Percentiles rank a stretch among this genome's conserved stretches.
phyloP scores from a whole-genome alignment of 495 filamentous ascomycete species.

The Collariella sp. region DNA sequence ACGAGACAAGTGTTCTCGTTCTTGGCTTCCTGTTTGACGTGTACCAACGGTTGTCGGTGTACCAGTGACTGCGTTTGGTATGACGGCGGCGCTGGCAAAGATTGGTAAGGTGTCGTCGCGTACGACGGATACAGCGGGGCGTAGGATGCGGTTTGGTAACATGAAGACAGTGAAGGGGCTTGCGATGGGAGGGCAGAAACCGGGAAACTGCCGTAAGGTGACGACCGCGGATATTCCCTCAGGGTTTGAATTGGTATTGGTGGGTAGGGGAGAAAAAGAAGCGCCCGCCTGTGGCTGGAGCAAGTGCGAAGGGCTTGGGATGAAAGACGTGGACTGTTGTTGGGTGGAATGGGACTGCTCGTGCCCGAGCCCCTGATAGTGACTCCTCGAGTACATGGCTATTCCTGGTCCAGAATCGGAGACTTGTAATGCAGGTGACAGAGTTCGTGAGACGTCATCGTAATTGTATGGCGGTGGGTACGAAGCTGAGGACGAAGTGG shows the following conservation, averaged over 20 bases:
- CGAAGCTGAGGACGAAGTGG: constrained; percentile 17
- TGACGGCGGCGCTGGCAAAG: neutral
- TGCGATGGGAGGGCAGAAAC: constrained; percentile 5
- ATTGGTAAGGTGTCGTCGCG: constrained; percentile 2
- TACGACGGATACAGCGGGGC: constrained; percentile 8
- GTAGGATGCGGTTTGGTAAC: constrained; percentile 9
- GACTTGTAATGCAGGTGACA: constrained; percentile 16
- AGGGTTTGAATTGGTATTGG: constrained; percentile 1
- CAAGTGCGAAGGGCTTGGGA: constrained; percentile 15
- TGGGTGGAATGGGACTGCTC: constrained; percentile 1
- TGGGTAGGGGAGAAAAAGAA: constrained; percentile 12
- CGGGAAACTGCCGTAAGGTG: constrained; percentile 11
- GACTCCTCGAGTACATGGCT: constrained; percentile 2
- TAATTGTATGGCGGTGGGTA: constrained; percentile 2
- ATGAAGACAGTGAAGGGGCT: constrained; percentile 8
- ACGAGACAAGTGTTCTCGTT: neutral
- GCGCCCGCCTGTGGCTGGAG: constrained; percentile 11
- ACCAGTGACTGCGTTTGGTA: neutral
- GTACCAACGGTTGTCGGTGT: neutral
- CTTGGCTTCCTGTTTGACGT: neutral
- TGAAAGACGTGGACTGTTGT: neutral
- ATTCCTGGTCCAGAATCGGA: neutral
- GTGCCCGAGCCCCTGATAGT: neutral
- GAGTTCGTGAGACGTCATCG: constrained; percentile 10
- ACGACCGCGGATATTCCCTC: constrained; percentile 5